phyloP scores from a whole-genome alignment of 1,284 basidiomycete genomes.

The Ustilago loliicola region DNA sequence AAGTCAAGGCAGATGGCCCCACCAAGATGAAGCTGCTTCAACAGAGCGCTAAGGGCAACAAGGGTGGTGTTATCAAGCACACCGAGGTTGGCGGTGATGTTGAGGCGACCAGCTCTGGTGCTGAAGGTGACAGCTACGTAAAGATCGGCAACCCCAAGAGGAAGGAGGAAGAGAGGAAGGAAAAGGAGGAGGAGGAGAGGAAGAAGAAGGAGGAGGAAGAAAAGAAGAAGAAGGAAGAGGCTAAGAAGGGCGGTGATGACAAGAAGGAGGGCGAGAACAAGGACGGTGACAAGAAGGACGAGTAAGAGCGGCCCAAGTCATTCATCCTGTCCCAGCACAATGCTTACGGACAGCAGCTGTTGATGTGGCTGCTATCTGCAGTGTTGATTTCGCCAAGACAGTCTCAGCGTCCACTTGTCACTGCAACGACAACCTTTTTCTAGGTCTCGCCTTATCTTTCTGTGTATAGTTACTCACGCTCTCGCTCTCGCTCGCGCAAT shows the following conservation, averaged over 20 bases:
- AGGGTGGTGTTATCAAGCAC: conserved; percentile 56
- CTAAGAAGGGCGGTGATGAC: conserved; percentile 37
- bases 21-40: conserved; percentile 53
- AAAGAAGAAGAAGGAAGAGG: conserved; percentile 55
- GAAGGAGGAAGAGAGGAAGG: conserved; percentile 52
- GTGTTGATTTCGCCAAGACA: neutral
- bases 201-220: conserved; percentile 47
- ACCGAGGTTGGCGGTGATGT: conserved; percentile 57
- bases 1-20: conserved; percentile 50
- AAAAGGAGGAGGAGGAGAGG: conserved; percentile 45
- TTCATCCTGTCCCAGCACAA: neutral
- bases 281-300: conserved; percentile 23
- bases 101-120: conserved; percentile 50
- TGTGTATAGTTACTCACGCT: neutral
- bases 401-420: neutral
- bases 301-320: neutral
- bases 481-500: neutral
- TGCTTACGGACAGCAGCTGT: neutral
- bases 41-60: conserved; percentile 56
- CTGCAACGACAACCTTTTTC: neutral
- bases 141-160: conserved; percentile 57
- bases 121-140: conserved; percentile 58
- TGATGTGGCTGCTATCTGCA: neutral
- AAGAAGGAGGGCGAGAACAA: conserved; percentile 34
- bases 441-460: neutral